These are phyloP conservation scores for Ceratorhiza oryzae-sativae DNA, from an alignment of 1,284 basidiomycete genomes.

Conservation along the genomic window DNA sequence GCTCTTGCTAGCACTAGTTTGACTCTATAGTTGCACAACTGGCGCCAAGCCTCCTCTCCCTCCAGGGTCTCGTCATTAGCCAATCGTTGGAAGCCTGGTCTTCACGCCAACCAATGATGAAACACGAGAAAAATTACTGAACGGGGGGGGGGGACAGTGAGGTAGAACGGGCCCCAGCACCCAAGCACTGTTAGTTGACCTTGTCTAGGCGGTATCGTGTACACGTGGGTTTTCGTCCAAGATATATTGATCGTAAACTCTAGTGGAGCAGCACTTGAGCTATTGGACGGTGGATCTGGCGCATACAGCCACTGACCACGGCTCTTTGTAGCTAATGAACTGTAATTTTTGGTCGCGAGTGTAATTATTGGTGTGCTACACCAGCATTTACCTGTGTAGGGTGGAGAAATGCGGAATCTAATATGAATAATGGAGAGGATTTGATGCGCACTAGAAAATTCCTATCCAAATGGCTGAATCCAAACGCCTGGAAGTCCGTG, in stretches of 20 bases:
- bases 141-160: constrained; percentile 19
- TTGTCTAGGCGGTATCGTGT: constrained; percentile 18
- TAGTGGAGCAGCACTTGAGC: constrained; percentile 1
- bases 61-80: constrained; percentile 26
- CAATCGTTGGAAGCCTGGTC: neutral
- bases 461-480: constrained; percentile 5
- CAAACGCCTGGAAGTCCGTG: neutral
- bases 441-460: constrained; percentile 5
- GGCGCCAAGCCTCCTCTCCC: constrained; percentile 22
- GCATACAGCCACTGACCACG: constrained; percentile 15
- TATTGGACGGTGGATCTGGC: constrained; percentile 6
- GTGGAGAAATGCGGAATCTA: neutral
- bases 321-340: neutral
- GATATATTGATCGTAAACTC: constrained; percentile 31
- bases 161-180: neutral
- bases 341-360: neutral
- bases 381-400: neutral
- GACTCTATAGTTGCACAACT: too few relatives aligned
- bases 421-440: neutral
- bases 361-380: too few relatives aligned
- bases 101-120: neutral
- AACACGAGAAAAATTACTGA: neutral
- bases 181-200: neutral
- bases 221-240: constrained; percentile 4
- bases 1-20: too few relatives aligned